Base-by-base conservation (phyloP, 2,329 filamentous ascomycete species). In the Verticillium albo-atrum region DNA sequence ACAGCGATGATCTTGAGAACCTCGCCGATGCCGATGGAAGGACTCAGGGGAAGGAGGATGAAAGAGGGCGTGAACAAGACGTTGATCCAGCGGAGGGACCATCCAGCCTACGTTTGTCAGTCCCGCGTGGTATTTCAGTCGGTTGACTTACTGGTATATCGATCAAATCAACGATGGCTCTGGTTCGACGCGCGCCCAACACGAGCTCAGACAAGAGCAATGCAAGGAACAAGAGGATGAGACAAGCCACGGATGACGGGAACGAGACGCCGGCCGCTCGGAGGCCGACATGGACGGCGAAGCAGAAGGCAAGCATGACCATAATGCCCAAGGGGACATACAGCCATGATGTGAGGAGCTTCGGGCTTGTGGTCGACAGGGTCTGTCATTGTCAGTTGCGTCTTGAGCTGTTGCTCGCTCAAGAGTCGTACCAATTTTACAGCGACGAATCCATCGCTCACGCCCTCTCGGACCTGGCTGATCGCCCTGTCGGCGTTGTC, bases 11-110 rank as follows among this genome's bases (percentile, higher is more conserved):
- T 84, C 66, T 85, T 85, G 42, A 77, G 76, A 14, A 86, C 81
- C 65, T 87, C 84, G 0, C 76, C 65, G 2, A 78, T 77, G 23
- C 81, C 77, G 20, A 87, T 82, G 0, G 77, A 64, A 1, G 82
- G 78, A 63, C 82, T 85, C 2, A 87, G 73, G 6, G 84, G 83
- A 1, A 87, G 72, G 28, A 85, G 74, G 7, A 87, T 77, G 71
- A 87, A 87, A 0, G 82, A 80, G 9, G 83, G 84, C 3, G 80
- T 83, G 64, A 87, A 86, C 64, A 84, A 79, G 56, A 86, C 72
- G 59, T 80, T 84, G 65, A 87, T 85, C 76, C 83, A 86, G 51
- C 79, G 77, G 27, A 86, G 72, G 6, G 82, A 78, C 78, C 83
- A 87, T 7, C 80, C 79, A 53, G 81, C 81, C 81, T 85, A 25